Evolutionary conservation across 345 rosid genomes (phyloP).

Genomic region (Salix purpurea): DNA sequence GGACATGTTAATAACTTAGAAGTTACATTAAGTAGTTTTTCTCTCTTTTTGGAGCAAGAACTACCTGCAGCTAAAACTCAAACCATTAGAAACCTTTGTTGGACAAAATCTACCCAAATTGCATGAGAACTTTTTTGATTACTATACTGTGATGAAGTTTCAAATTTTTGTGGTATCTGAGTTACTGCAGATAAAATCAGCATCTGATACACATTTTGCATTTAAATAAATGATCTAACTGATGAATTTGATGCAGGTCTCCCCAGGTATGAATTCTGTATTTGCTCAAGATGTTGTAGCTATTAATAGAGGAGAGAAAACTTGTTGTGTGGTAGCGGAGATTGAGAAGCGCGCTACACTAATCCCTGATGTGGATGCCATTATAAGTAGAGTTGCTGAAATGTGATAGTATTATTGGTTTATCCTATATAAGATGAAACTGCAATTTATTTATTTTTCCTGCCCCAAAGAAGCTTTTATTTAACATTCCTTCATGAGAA

Average conservation of each 20-base stretch:
- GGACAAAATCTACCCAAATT: not conserved
- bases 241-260: slow-evolving; percentile 48
- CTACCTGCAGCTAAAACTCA: not conserved
- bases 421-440: not conserved
- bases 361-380: slow-evolving; percentile 44
- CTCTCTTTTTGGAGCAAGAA: not conserved
- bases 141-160: not conserved
- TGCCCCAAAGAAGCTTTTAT: not conserved
- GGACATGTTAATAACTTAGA: not conserved
- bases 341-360: slow-evolving; percentile 43
- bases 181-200: not conserved
- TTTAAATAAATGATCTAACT: not conserved
- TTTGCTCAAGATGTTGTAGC: slow-evolving; percentile 48
- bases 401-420: slow-evolving; percentile 1
- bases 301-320: slow-evolving; percentile 36
- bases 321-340: slow-evolving; percentile 49
- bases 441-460: not conserved
- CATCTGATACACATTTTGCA: not conserved
- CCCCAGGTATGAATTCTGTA: slow-evolving; percentile 49
- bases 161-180: not conserved
- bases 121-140: not conserved
- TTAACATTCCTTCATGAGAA: not conserved
- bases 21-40: not conserved
- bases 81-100: not conserved
- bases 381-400: slow-evolving; percentile 1